Evolutionary conservation across 2,329 filamentous ascomycete genomes (phyloP).

Genomic region (Talaromyces sp.): DNA sequence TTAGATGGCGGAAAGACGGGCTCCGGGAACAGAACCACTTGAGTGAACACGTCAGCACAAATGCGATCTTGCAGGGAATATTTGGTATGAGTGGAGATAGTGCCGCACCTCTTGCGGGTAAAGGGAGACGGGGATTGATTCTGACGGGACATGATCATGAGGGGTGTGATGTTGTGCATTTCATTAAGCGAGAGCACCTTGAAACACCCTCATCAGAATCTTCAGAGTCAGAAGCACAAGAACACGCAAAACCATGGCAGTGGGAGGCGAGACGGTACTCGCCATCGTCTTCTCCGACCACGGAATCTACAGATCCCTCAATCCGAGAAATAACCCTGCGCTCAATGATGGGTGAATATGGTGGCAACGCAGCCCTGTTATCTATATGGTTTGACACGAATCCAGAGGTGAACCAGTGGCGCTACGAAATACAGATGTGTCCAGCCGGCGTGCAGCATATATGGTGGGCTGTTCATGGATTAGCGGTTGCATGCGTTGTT

Average conservation of each 20-base stretch:
- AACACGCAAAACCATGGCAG: slow-evolving; percentile 21
- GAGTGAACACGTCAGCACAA: slow-evolving; percentile 63
- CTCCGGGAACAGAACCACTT: slow-evolving; percentile 90
- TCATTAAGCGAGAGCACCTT: slow-evolving; percentile 56
- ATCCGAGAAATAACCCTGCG: slow-evolving; percentile 87
- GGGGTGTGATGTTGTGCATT: slow-evolving; percentile 88
- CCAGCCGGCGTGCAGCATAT: slow-evolving; percentile 79
- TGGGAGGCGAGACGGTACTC: slow-evolving; percentile 37
- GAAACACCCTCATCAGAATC: background rate
- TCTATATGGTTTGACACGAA: slow-evolving; percentile 82
- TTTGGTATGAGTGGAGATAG: slow-evolving; percentile 69
- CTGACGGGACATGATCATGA: slow-evolving; percentile 94
- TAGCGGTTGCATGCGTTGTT: slow-evolving; percentile 56
- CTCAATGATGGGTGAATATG: slow-evolving; percentile 97
- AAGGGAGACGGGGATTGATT: slow-evolving; percentile 71
- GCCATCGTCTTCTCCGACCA: background rate
- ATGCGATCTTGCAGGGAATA: slow-evolving; percentile 76
- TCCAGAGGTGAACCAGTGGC: slow-evolving; percentile 64
- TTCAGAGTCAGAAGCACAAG: slow-evolving; percentile 13
- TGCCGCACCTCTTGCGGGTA: slow-evolving; percentile 56
- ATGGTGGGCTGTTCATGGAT: slow-evolving; percentile 86
- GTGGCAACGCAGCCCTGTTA: slow-evolving; percentile 84
- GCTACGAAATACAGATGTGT: slow-evolving; percentile 75
- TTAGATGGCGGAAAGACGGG: slow-evolving; percentile 38
- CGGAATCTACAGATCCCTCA: slow-evolving; percentile 30